These are phyloP conservation scores for Podospora bellae-mahoneyi DNA, from an alignment of 495 filamentous ascomycete genomes.

Conservation along the genomic window DNA sequence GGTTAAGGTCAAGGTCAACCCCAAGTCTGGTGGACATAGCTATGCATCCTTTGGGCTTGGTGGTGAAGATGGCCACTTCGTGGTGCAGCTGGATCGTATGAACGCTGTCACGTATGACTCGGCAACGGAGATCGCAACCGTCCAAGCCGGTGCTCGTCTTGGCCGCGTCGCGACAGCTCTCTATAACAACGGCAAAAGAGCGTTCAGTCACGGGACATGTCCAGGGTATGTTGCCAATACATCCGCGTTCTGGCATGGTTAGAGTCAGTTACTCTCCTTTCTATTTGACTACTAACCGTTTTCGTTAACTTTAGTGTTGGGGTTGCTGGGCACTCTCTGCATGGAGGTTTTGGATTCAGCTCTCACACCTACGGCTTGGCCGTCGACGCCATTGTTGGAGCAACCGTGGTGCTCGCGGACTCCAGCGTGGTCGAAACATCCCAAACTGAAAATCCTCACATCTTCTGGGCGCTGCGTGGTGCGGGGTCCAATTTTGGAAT, in stretches of 20 bases:
- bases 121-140: constrained; percentile 39
- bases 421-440: constrained; percentile 38
- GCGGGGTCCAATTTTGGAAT: constrained; percentile 45
- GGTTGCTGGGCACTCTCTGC: constrained; percentile 43
- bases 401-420: constrained; percentile 45
- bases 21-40: constrained; percentile 48
- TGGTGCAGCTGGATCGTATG: constrained; percentile 46
- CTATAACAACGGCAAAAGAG: constrained; percentile 40
- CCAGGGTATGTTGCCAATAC: constrained; percentile 33
- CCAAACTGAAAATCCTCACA: constrained; percentile 39
- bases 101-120: constrained; percentile 40
- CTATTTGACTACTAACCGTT: constrained; percentile 6
- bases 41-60: constrained; percentile 47
- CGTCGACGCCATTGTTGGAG: constrained; percentile 43
- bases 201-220: constrained; percentile 47
- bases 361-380: constrained; percentile 45
- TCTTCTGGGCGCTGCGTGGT: constrained; percentile 46
- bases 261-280: too few species aligned
- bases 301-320: constrained; percentile 36
- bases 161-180: constrained; percentile 41
- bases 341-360: constrained; percentile 47
- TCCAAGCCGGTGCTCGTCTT: constrained; percentile 39
- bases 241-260: too few species aligned
- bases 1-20: constrained; percentile 41
- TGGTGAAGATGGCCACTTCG: constrained; percentile 47